Percentiles rank a stretch among this genome's conserved stretches.
These are phyloP conservation scores for Penicillium sp. DNA, from an alignment of 2,329 filamentous ascomycete species.

Conservation along the genomic window DNA sequence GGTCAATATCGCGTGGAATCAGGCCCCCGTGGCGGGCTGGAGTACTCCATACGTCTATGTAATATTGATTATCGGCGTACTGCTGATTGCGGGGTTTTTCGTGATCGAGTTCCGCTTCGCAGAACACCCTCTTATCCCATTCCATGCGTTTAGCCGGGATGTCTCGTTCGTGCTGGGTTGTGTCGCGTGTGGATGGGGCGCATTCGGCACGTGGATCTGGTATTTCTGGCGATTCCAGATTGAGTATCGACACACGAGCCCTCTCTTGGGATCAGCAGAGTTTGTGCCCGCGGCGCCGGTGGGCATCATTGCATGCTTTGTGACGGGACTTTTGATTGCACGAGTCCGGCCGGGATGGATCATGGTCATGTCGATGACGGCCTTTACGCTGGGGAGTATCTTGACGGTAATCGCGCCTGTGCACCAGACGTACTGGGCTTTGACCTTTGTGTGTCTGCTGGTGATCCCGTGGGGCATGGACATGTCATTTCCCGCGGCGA, in stretches of 20 bases:
- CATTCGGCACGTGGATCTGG: constrained; percentile 46
- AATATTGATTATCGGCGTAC: constrained; percentile 58
- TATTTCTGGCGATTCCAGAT: constrained; percentile 42
- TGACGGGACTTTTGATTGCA: constrained; percentile 29
- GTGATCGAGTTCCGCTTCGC: constrained; percentile 52
- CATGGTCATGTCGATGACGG: constrained; percentile 34
- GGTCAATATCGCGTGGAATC: constrained; percentile 69
- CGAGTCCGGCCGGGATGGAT: constrained; percentile 27
- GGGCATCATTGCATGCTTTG: constrained; percentile 35
- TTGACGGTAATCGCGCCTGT: constrained; percentile 52
- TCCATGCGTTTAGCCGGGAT: constrained; percentile 42
- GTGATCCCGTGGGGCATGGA: constrained; percentile 5
- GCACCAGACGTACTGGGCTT: constrained; percentile 63
- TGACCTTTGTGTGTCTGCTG: constrained; percentile 2
- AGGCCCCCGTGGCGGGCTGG: constrained; percentile 64
- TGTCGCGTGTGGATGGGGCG: constrained; percentile 45
- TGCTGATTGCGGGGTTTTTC: constrained; percentile 59
- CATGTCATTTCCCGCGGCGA: constrained; percentile 2
- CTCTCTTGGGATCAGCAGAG: constrained; percentile 35
- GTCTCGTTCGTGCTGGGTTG: constrained; percentile 42
- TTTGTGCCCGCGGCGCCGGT: constrained; percentile 32
- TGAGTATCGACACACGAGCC: constrained; percentile 25
- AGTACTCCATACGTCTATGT: constrained; percentile 57
- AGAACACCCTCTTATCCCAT: constrained; percentile 59
- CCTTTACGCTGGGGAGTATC: constrained; percentile 47